A percentile compares a stretch with the other conserved stretches of the same genome.
Evolutionary conservation across 139 green algal genomes (phyloP).

Genomic region (Coelastrella sp.): DNA sequence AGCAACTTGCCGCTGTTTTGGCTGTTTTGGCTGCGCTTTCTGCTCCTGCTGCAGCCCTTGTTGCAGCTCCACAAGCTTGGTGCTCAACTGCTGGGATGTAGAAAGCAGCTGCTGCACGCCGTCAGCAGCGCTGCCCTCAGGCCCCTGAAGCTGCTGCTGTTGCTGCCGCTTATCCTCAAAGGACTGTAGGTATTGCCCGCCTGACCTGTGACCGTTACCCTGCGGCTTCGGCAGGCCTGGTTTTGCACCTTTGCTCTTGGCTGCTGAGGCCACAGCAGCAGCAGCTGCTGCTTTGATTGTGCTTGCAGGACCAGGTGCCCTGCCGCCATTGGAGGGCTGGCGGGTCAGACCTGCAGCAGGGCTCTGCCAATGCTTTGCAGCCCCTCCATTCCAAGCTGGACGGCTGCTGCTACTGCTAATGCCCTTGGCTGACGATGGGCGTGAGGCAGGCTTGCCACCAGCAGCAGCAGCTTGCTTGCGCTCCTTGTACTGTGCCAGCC

Average conservation of each 20-base stretch:
- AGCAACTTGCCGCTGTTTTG: not conserved
- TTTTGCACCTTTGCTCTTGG: not conserved
- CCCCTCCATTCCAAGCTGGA: conserved; percentile 18
- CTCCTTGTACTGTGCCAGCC: not conserved
- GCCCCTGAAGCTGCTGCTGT: conserved; percentile 13
- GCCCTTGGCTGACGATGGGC: not conserved
- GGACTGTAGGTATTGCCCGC: conserved; percentile 1
- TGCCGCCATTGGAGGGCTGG: not conserved
- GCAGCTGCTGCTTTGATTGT: not conserved
- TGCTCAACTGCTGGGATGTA: conserved; percentile 19
- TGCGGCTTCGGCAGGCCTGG: not conserved
- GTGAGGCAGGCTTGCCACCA: not conserved
- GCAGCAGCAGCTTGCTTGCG: not conserved
- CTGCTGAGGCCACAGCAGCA: conserved; percentile 14
- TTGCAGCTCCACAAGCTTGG: not conserved
- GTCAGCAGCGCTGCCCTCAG: not conserved
- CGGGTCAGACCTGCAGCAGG: not conserved
- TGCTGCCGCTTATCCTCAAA: conserved; percentile 32
- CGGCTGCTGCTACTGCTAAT: not conserved
- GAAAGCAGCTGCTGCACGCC: conserved; percentile 13
- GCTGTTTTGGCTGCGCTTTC: not conserved
- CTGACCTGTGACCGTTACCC: not conserved
- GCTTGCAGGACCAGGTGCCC: not conserved
- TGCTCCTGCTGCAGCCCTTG: not conserved
- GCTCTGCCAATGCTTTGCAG: not conserved